phyloP scores from a whole-genome alignment of 2,329 filamentous ascomycete species.

The Colletotrichum scovillei region DNA sequence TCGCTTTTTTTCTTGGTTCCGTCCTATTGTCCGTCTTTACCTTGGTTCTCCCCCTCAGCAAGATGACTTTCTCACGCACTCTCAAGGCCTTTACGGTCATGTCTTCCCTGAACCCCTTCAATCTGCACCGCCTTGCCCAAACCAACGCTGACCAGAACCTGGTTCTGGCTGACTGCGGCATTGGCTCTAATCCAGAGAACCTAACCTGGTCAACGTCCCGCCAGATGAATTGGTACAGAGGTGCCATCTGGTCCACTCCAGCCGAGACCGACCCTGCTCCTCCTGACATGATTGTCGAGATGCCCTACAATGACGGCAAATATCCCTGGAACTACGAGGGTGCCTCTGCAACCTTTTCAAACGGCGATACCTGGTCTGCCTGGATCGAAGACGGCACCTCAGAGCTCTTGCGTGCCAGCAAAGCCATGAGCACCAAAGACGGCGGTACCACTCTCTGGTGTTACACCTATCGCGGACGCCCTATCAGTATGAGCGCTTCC shows the following conservation, averaged over 20 bases:
- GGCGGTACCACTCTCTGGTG: conserved; percentile 52
- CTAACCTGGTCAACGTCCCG: conserved; percentile 55
- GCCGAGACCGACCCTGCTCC: conserved; percentile 48
- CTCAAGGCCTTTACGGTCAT: conserved; percentile 23
- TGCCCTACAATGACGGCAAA: conserved; percentile 50
- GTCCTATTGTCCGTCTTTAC: background rate
- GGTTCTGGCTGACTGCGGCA: conserved; percentile 55
- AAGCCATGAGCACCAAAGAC: conserved; percentile 52
- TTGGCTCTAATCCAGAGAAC: conserved; percentile 53
- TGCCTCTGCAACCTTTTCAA: conserved; percentile 50
- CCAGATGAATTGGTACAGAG: conserved; percentile 56
- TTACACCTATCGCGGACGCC: conserved; percentile 55
- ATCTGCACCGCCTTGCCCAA: conserved; percentile 39
- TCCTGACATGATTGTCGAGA: conserved; percentile 52
- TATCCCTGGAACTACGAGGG: conserved; percentile 53
- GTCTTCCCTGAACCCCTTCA: conserved; percentile 16
- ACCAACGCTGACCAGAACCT: conserved; percentile 48
- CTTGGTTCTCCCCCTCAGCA: background rate
- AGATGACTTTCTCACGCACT: conserved; percentile 7
- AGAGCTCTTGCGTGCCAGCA: conserved; percentile 53
- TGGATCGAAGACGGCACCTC: conserved; percentile 55
- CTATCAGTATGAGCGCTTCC: conserved; percentile 48
- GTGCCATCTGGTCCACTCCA: conserved; percentile 49
- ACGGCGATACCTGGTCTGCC: conserved; percentile 53
- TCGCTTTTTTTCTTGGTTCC: background rate